These are phyloP conservation scores for Aspergillus arachidicola DNA, from an alignment of 2,329 filamentous ascomycete species.

Conservation along the genomic window DNA sequence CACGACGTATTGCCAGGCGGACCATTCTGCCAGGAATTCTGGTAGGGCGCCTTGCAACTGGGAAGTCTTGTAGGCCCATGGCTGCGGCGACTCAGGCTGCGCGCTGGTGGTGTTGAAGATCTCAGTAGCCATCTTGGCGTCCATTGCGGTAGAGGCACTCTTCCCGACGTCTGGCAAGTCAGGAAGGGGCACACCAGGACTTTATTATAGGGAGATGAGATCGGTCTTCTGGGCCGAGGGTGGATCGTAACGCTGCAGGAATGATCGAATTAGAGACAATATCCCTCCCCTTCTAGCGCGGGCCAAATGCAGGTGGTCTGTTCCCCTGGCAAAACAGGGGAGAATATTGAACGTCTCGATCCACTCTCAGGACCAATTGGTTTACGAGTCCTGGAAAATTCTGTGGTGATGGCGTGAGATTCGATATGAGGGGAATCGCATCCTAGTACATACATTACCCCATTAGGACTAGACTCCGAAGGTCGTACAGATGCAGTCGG, in stretches of 20 bases:
- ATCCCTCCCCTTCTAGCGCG: neutral
- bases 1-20: constrained; percentile 28
- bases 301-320: neutral
- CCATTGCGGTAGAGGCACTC: neutral
- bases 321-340: neutral
- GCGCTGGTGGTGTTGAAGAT: constrained; percentile 15
- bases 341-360: neutral
- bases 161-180: neutral
- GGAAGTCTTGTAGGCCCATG: constrained; percentile 7
- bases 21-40: constrained; percentile 42
- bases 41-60: constrained; percentile 3
- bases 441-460: constrained; percentile 4
- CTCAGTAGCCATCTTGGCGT: constrained; percentile 12
- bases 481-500: neutral
- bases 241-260: neutral
- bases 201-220: neutral
- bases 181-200: neutral
- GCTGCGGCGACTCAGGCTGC: constrained; percentile 12
- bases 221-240: neutral
- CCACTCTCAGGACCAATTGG: neutral
- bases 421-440: neutral
- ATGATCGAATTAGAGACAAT: neutral
- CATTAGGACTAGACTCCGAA: constrained; percentile 30
- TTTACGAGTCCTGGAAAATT: neutral
- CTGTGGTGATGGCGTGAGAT: neutral